phyloP scores from a whole-genome alignment of 2,329 filamentous ascomycete species.

The Chrysosporium keratinophilum region DNA sequence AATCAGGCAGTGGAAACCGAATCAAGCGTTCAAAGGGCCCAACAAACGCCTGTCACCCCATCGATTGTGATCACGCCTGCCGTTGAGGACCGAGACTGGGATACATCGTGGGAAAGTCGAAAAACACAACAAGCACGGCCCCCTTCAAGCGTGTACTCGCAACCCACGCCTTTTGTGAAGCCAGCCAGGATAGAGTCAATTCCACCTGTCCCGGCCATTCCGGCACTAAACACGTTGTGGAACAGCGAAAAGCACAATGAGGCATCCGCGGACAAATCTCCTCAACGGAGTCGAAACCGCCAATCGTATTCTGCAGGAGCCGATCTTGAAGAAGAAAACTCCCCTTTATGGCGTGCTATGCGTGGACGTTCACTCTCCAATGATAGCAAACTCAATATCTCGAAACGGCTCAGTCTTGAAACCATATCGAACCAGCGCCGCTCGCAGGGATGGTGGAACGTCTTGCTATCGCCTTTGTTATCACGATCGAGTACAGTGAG shows the following conservation, averaged over 20 bases:
- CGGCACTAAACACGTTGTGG: slow-evolving; percentile 21
- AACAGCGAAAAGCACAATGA: slow-evolving; percentile 16
- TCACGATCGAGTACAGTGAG: slow-evolving; percentile 29
- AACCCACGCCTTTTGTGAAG: slow-evolving; percentile 27
- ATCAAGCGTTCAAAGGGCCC: slow-evolving; percentile 16
- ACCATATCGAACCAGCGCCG: slow-evolving; percentile 30
- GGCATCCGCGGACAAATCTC: slow-evolving; percentile 16
- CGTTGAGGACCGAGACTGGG: slow-evolving; percentile 31
- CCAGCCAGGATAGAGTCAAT: slow-evolving; percentile 16
- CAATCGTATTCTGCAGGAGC: slow-evolving; percentile 29
- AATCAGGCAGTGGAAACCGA: slow-evolving; percentile 20
- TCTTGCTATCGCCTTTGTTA: slow-evolving; percentile 37
- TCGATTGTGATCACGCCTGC: slow-evolving; percentile 40
- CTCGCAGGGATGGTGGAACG: slow-evolving; percentile 43
- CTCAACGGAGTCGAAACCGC: slow-evolving; percentile 20
- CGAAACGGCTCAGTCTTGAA: slow-evolving; percentile 28
- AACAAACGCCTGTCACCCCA: slow-evolving; percentile 34
- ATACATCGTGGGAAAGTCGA: slow-evolving; percentile 19
- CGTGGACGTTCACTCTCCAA: slow-evolving; percentile 22
- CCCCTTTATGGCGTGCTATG: slow-evolving; percentile 9
- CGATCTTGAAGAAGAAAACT: slow-evolving; percentile 26
- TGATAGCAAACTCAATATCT: slow-evolving; percentile 24
- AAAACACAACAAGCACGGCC: slow-evolving; percentile 21
- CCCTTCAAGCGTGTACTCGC: slow-evolving; percentile 38
- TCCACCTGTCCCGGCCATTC: slow-evolving; percentile 36